Evolutionary conservation across 2,329 filamentous ascomycete species (phyloP), one percentile per base, ranked within the genome.

Genomic region (Pseudonectria foliicola): DNA sequence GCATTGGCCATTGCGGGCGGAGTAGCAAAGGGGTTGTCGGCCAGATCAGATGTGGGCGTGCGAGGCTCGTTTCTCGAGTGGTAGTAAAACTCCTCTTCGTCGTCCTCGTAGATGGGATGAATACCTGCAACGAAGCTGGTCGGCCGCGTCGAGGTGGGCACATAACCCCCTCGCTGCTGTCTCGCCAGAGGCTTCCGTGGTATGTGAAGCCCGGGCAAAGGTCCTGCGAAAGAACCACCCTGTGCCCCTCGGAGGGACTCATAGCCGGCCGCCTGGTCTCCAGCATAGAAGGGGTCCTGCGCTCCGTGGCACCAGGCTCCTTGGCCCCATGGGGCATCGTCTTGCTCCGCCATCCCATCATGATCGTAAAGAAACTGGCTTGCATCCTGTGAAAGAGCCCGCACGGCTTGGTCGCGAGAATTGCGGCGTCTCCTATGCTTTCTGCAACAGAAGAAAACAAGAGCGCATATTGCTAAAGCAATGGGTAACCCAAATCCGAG

Each of bases 61-160:
- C 48, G 50, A 35, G 56, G 40, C 27, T 45, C 43, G 23, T 49
- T 49, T 27, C 51, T 50, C 25, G 44, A 43, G 15, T 56, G 48
- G 13, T 56, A 49, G 2, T 56, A 53, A 6, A 16, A 29, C 16
- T 67, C 69, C 23, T 76, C 72, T 43, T 77, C 73, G 26, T 75
- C 73, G 7, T 71, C 73, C 43, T 78, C 74, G 44, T 73, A 67
- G 39, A 78, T 78, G 1, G 74, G 74, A 42, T 76, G 71, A 42
- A 78, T 77, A 3, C 56, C 35, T 42, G 50, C 46, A 11, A 44
- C 43, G n/a, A 59, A 52, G 29, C 50, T 53, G 29, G 33, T 45
- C 25, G 55, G 46, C 23, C 52, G 50, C 25, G 47, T 38, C 25
- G 50, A 52, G 10, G 58, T 49, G n/a, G 59, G 53, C 39, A 52